phyloP scores from a whole-genome alignment of 2,329 filamentous ascomycete genomes.

The Aspergillus fructus region DNA sequence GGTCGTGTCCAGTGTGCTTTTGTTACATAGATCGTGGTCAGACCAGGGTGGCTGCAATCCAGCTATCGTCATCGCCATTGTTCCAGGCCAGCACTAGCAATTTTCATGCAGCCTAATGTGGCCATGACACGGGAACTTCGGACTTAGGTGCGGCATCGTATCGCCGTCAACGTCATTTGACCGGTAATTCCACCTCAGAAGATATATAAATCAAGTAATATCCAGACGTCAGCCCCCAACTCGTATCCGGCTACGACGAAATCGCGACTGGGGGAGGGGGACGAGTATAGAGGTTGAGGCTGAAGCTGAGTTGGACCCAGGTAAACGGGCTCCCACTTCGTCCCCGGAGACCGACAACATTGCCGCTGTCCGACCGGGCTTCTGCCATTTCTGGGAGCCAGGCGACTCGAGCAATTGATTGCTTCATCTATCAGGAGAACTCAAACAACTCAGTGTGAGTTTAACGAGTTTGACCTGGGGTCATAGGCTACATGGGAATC shows the following conservation, averaged over 20 bases:
- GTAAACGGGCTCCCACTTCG: slow-evolving; percentile 1
- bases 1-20: neutral
- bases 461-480: neutral
- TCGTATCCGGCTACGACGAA: neutral
- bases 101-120: neutral
- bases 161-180: neutral
- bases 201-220: neutral
- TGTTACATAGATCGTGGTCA: neutral
- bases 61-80: too few species aligned
- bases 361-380: neutral
- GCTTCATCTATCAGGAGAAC: neutral
- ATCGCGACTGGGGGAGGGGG: neutral
- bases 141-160: neutral
- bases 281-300: neutral
- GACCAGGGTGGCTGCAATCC: neutral
- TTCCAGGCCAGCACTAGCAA: neutral
- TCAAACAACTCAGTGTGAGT: neutral
- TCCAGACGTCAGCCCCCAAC: neutral
- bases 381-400: too few species aligned
- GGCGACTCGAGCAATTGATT: neutral
- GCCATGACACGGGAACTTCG: neutral
- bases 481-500: neutral
- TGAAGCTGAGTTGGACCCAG: neutral
- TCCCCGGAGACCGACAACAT: neutral
- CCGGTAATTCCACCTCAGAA: neutral